Conservation (phyloP, 148 eudicot species). For the Rhododendron kiyosumense region DNA sequence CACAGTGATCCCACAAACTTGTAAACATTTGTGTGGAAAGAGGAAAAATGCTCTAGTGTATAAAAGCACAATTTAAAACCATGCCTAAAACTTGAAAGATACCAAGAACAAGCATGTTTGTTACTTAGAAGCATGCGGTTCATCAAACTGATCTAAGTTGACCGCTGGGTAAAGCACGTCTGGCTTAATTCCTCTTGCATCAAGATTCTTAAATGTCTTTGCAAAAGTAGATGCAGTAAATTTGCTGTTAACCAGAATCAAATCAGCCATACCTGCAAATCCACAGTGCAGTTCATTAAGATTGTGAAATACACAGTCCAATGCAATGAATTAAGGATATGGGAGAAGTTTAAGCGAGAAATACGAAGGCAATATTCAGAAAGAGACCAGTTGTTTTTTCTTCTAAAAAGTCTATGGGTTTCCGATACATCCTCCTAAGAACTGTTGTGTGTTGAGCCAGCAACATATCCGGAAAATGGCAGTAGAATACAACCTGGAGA, state of each 20-base stretch:
- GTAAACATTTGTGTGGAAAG: not conserved
- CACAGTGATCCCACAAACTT: conserved; percentile 7
- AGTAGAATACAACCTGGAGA: conserved; percentile 83
- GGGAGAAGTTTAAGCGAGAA: not conserved
- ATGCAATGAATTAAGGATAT: not conserved
- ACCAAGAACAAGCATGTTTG: conserved; percentile 42
- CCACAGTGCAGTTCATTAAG: not conserved
- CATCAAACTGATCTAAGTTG: conserved; percentile 64
- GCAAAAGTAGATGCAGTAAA: conserved; percentile 94
- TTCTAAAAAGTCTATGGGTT: conserved; percentile 81
- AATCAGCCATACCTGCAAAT: conserved; percentile 83
- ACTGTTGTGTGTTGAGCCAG: conserved; percentile 80
- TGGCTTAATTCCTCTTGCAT: conserved; percentile 60
- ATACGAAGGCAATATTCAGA: conserved; percentile 7
- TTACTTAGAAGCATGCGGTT: conserved; percentile 65
- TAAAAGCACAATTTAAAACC: not conserved
- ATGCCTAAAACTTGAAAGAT: conserved; percentile 40
- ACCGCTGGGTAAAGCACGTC: conserved; percentile 94
- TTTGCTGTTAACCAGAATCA: conserved; percentile 84
- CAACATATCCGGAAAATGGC: conserved; percentile 95
- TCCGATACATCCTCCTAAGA: conserved; percentile 75
- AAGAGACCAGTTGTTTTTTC: conserved; percentile 77
- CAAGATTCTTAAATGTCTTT: conserved; percentile 68
- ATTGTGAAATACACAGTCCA: not conserved
- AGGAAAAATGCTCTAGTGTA: not conserved